Evolutionary conservation across 306 rosid genomes (phyloP).

Genomic region (Mimosa bimucronata): DNA sequence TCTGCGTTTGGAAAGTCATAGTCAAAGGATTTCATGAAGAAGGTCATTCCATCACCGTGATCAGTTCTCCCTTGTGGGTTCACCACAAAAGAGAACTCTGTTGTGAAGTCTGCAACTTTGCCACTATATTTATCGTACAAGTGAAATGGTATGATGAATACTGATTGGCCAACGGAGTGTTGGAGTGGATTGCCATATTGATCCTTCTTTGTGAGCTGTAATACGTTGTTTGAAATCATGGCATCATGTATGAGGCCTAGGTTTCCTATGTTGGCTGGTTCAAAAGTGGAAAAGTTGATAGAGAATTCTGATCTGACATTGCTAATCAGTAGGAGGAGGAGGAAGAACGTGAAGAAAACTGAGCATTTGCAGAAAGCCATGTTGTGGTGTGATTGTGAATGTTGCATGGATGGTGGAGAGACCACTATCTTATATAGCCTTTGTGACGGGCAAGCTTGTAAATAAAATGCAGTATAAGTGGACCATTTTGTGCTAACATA

Average conservation of each 20-base stretch:
- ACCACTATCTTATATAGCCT: not conserved
- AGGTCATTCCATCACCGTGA: slow-evolving; percentile 9
- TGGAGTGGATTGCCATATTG: not conserved
- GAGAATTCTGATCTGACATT: slow-evolving; percentile 26
- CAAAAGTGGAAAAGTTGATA: slow-evolving; percentile 20
- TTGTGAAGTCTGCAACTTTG: not conserved
- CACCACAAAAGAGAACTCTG: not conserved
- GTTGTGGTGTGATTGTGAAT: slow-evolving; percentile 11
- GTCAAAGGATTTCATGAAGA: slow-evolving; percentile 8
- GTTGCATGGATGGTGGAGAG: not conserved
- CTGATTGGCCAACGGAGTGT: not conserved
- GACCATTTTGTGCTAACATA: not conserved
- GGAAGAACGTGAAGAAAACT: not conserved
- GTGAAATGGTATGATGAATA: not conserved
- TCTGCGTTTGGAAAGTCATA: not conserved
- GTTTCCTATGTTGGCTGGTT: not conserved
- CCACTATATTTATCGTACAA: not conserved
- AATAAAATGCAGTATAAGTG: not conserved
- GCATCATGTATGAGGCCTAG: slow-evolving; percentile 1
- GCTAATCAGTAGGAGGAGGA: slow-evolving; percentile 1
- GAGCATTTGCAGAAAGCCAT: no score
- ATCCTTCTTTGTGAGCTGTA: slow-evolving; percentile 24
- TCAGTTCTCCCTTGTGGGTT: not conserved
- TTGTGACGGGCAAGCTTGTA: not conserved
- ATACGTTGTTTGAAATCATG: not conserved